A percentile compares a stretch with the other conserved stretches of the same genome.
phyloP scores from a whole-genome alignment of 2,329 filamentous ascomycete genomes.

The Apiospora kogelbergensis region DNA sequence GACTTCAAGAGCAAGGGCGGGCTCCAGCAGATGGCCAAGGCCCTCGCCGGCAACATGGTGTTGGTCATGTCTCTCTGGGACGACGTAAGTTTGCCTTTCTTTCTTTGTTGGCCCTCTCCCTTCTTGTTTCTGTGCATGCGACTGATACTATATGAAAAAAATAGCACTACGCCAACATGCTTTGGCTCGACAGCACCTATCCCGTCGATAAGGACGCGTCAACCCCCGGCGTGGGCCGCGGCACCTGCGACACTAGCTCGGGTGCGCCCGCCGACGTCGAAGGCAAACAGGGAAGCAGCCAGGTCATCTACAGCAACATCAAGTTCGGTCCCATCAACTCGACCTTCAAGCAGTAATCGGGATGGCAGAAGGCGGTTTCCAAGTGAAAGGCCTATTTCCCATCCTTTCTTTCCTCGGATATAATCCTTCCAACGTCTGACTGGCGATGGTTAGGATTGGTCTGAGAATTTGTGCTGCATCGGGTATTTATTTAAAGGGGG shows the following conservation, averaged over 20 bases:
- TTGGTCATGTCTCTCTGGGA: slow-evolving; percentile 61
- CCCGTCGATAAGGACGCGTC: slow-evolving; percentile 18
- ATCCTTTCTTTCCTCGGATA: neutral
- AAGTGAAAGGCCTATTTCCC: neutral
- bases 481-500: neutral
- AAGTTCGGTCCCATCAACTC: slow-evolving; percentile 46
- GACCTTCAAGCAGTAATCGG: slow-evolving; percentile 32
- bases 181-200: slow-evolving; percentile 60
- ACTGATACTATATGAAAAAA: neutral
- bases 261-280: slow-evolving; percentile 48
- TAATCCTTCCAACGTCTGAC: neutral
- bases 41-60: slow-evolving; percentile 56
- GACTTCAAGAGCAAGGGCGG: slow-evolving; percentile 53
- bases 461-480: neutral
- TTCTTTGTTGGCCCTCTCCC: neutral
- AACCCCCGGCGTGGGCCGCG: slow-evolving; percentile 44
- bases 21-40: slow-evolving; percentile 50
- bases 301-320: slow-evolving; percentile 49
- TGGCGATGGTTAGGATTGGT: neutral
- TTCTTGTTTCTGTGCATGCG: neutral
- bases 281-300: slow-evolving; percentile 34
- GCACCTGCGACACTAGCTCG: slow-evolving; percentile 43
- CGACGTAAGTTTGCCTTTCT: slow-evolving; percentile 37
- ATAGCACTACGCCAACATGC: slow-evolving; percentile 55
- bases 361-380: neutral